These are phyloP conservation scores for Penicillium verhagenii DNA, from an alignment of 495 filamentous ascomycete species.

Conservation along the genomic window DNA sequence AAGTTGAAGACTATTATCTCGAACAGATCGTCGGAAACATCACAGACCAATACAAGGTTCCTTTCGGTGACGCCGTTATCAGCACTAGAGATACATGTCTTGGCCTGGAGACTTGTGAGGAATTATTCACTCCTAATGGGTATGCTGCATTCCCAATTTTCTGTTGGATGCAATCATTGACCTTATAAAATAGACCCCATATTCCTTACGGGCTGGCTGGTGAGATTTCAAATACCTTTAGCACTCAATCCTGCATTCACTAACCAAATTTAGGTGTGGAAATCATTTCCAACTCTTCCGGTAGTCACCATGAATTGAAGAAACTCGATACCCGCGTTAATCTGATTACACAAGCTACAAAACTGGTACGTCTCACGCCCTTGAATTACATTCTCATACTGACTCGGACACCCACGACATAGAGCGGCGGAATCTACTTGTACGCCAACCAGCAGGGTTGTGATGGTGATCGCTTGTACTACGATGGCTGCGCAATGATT, in stretches of 20 bases:
- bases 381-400: background rate
- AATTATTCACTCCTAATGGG: conserved; percentile 69
- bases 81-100: conserved; percentile 69
- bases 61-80: conserved; percentile 77
- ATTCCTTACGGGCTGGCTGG: conserved; percentile 39
- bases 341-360: conserved; percentile 74
- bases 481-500: conserved; percentile 77
- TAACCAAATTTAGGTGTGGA: conserved; percentile 50
- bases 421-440: conserved; percentile 73
- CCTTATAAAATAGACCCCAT: conserved; percentile 21
- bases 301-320: conserved; percentile 68
- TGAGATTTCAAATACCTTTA: conserved; percentile 3
- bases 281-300: conserved; percentile 75
- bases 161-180: background rate
- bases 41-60: conserved; percentile 60
- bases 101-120: conserved; percentile 75
- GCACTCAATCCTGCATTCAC: background rate
- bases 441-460: conserved; percentile 75
- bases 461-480: conserved; percentile 66
- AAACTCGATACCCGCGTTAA: conserved; percentile 75
- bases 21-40: conserved; percentile 62
- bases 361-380: conserved; percentile 39
- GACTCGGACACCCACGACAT: conserved; percentile 11
- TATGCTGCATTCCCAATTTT: conserved; percentile 15
- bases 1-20: conserved; percentile 72